Evolutionary conservation across 192 early-diverging fungal genomes (phyloP).

Genomic region (Kickxella alabastrina): DNA sequence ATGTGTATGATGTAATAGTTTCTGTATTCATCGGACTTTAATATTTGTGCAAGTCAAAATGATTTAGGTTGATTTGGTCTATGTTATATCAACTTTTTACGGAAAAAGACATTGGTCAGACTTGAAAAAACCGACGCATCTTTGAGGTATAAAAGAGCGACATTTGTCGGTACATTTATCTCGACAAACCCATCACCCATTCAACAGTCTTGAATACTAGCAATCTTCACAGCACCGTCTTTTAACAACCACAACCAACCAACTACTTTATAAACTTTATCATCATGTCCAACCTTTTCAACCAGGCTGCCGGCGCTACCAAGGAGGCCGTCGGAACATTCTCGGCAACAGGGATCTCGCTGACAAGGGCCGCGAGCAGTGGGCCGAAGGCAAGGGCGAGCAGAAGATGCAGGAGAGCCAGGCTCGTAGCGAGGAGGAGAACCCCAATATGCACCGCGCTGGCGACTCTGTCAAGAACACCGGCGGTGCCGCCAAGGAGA

Average conservation of each 20-base stretch:
- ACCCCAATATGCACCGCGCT: conserved; percentile 2
- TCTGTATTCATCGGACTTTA: too few species aligned
- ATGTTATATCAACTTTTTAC: too few species aligned
- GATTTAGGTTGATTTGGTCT: too few species aligned
- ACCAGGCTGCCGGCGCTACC: conserved; percentile 14
- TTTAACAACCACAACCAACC: not conserved
- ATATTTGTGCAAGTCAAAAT: too few species aligned
- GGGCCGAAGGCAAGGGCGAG: conserved; percentile 15
- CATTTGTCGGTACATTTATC: too few species aligned
- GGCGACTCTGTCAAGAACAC: conserved; percentile 6
- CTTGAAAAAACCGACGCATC: not conserved
- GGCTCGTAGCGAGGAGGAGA: conserved; percentile 1
- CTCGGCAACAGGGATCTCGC: conserved; percentile 12
- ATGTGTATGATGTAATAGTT: too few species aligned
- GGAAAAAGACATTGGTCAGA: too few species aligned
- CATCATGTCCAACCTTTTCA: conserved; percentile 16
- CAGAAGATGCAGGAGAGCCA: conserved; percentile 11
- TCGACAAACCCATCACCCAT: not conserved
- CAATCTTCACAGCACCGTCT: not conserved
- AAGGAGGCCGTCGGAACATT: conserved; percentile 19
- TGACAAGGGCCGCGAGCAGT: conserved; percentile 6
- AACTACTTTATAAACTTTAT: not conserved
- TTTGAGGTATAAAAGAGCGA: not conserved
- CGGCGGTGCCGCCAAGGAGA: conserved; percentile 15
- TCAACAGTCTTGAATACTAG: conserved; percentile 1